These are phyloP conservation scores for Metarhizium humberi DNA, from an alignment of 2,329 filamentous ascomycete genomes.

Conservation along the genomic window DNA sequence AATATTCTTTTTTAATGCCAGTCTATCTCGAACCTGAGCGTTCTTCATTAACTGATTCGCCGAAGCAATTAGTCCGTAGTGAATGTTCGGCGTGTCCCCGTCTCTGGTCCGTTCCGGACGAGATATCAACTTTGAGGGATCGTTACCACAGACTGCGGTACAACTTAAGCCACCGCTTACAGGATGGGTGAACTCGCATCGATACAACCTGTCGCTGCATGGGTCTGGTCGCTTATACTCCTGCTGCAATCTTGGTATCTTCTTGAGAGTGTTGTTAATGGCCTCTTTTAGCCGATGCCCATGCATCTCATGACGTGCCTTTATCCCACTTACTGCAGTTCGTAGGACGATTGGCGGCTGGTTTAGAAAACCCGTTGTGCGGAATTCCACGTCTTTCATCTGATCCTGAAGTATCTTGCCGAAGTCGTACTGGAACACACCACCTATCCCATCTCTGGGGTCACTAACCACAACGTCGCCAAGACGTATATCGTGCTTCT, in stretches of 20 bases:
- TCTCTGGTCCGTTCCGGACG: neutral
- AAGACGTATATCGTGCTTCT: conserved; percentile 23
- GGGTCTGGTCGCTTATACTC: conserved; percentile 7
- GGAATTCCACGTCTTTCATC: conserved; percentile 9
- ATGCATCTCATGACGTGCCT: neutral
- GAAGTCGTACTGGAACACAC: conserved; percentile 17
- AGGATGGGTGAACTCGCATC: conserved; percentile 3
- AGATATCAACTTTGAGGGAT: neutral
- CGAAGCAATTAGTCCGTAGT: conserved; percentile 9
- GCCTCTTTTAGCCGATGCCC: neutral
- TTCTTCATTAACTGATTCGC: conserved; percentile 13
- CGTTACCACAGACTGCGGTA: conserved; percentile 1
- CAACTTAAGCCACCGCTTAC: conserved; percentile 5
- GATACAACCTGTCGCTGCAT: conserved; percentile 7
- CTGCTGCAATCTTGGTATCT: conserved; percentile 4
- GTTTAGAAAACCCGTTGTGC: neutral
- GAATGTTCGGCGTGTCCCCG: conserved; percentile 4
- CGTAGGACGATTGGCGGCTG: no score
- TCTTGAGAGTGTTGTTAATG: conserved; percentile 1
- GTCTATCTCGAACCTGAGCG: conserved; percentile 1
- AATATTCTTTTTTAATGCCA: no score
- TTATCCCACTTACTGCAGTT: neutral
- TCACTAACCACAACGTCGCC: conserved; percentile 16
- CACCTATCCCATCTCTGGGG: conserved; percentile 1
- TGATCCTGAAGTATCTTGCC: conserved; percentile 5